Evolutionary conservation across 2,329 filamentous ascomycete species (phyloP), one percentile per base, ranked within the genome.

Genomic region (Epichloe sp.): DNA sequence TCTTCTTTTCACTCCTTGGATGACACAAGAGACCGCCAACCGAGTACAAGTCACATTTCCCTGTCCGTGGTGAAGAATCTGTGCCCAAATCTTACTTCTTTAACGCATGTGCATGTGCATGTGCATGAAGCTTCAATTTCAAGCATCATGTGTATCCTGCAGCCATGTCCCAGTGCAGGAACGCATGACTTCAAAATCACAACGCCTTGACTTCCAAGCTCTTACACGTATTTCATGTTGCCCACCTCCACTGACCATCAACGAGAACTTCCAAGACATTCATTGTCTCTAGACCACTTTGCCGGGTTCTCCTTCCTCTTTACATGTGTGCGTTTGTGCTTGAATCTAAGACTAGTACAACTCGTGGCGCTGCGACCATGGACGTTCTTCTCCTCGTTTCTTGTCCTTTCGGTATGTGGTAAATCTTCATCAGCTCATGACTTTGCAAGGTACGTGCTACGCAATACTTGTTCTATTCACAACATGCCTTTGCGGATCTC

Each of bases 401-500:
- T 26, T 19, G 19, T 37, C 31, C 26, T 37, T 23, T n/a, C n/a
- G 31, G 19, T 49, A n/a, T 36, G 17, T 44, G 34, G 15, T 26
- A 5, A 10, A 44, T 7, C 34, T 31, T 41, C 34, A 17, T 45
- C 21, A 50, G 19, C 21, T 21, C 23, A 40, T 37, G 2, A 12
- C 44, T 42, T 35, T 31, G 31, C 37, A 19, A 36, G 1, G 26
- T 31, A 8, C 31, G 11, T 19, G 48, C 41, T 37, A 21, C 8
- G 7, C 2, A 11, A 8, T 8, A 12, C 15, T 26, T 44, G 14
- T 6, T 44, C 26, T 34, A 31, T 55, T 81, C 68, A 96, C 59
- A 93, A 71, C 88, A 98, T 97, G 3, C 93, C 93, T 71, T 88
- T 90, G 58, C 78, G 76, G 42, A 90, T 82, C 71, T 95, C 88